Evolutionary conservation across 352 stramenopile species (phyloP).

Genomic region (Pythium rhizo-oryzae): DNA sequence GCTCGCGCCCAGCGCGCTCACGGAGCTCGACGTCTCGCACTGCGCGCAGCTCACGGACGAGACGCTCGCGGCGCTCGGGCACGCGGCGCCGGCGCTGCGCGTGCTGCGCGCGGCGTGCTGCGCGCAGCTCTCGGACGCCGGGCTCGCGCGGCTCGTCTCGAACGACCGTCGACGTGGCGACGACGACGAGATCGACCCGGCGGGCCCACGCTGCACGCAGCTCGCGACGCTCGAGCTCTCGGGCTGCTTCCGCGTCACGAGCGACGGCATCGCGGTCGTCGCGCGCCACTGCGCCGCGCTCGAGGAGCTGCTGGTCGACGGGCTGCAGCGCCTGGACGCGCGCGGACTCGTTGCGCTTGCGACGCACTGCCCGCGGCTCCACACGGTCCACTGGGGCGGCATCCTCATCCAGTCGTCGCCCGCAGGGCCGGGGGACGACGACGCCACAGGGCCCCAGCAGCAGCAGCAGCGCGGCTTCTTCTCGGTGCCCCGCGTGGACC

Average conservation of each 20-base stretch:
- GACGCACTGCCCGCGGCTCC: slow-evolving; percentile 41
- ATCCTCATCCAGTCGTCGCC: slow-evolving; percentile 69
- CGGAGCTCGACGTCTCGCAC: slow-evolving; percentile 54
- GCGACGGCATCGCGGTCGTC: slow-evolving; percentile 41
- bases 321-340: slow-evolving; percentile 48
- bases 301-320: slow-evolving; percentile 51
- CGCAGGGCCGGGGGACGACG: too few species aligned
- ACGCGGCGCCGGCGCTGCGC: slow-evolving; percentile 38
- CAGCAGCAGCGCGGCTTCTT: slow-evolving; percentile 44
- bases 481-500: slow-evolving; percentile 56
- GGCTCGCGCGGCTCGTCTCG: slow-evolving; percentile 52
- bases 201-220: slow-evolving; percentile 37
- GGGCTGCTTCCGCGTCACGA: slow-evolving; percentile 71
- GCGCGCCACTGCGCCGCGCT: slow-evolving; percentile 43
- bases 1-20: slow-evolving; percentile 34
- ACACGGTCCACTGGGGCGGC: slow-evolving; percentile 50
- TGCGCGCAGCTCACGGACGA: slow-evolving; percentile 62
- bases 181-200: too few species aligned
- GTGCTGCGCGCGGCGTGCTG: slow-evolving; percentile 58
- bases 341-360: slow-evolving; percentile 36
- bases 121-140: slow-evolving; percentile 52
- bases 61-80: slow-evolving; percentile 49
- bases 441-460: slow-evolving; percentile 14
- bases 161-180: slow-evolving; percentile 36
- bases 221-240: slow-evolving; percentile 59